Evolutionary conservation across 495 filamentous ascomycete genomes (phyloP).

Genomic region (Achaetomiella virescens): DNA sequence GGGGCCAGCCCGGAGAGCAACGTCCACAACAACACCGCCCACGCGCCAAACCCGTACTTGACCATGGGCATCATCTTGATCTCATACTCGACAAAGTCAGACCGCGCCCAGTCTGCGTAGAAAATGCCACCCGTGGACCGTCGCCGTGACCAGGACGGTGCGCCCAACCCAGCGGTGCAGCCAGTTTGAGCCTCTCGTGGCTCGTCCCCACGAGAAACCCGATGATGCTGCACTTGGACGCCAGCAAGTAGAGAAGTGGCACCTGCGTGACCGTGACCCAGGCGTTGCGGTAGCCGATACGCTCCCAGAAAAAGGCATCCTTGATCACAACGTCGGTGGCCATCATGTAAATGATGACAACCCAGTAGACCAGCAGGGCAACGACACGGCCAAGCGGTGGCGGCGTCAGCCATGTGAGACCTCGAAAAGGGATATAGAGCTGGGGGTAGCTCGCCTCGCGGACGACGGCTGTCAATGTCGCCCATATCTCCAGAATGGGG

Average conservation of each 20-base stretch:
- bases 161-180: slow-evolving; percentile 76
- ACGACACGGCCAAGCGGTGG: slow-evolving; percentile 53
- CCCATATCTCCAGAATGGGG: slow-evolving; percentile 47
- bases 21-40: slow-evolving; percentile 68
- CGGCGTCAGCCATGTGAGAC: slow-evolving; percentile 44
- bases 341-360: slow-evolving; percentile 54
- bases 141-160: slow-evolving; percentile 65
- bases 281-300: slow-evolving; percentile 68
- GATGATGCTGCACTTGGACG: slow-evolving; percentile 71
- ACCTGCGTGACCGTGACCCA: slow-evolving; percentile 75
- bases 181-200: slow-evolving; percentile 77
- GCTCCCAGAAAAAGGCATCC: slow-evolving; percentile 52
- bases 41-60: slow-evolving; percentile 65
- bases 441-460: slow-evolving; percentile 65
- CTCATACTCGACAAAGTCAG: slow-evolving; percentile 56
- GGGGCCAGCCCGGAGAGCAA: slow-evolving; percentile 62
- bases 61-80: slow-evolving; percentile 58
- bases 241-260: slow-evolving; percentile 72
- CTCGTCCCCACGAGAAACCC: slow-evolving; percentile 61
- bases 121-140: slow-evolving; percentile 72
- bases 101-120: slow-evolving; percentile 59
- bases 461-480: slow-evolving; percentile 60
- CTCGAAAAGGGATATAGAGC: slow-evolving; percentile 45
- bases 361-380: slow-evolving; percentile 49
- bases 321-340: slow-evolving; percentile 39